Evolutionary conservation across 225 moss, liverwort and hornwort genomes (phyloP).

Genomic region (Rhytidiadelphus loreus): DNA sequence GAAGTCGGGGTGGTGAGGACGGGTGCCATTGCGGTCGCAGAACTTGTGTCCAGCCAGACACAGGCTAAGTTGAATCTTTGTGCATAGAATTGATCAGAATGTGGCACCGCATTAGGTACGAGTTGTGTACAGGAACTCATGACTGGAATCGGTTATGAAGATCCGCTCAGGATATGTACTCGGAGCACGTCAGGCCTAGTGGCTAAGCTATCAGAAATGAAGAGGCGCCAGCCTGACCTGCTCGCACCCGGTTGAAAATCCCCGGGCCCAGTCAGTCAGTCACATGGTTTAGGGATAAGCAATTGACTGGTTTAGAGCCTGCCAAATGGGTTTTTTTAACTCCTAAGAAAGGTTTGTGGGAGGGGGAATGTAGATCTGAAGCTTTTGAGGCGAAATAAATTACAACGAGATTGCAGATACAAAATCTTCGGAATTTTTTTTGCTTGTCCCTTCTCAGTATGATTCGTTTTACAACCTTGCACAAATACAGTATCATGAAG

Average conservation of each 20-base stretch:
- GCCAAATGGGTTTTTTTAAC: not conserved
- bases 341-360: not conserved
- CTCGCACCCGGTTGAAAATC: not conserved
- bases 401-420: not conserved
- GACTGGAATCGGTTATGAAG: not conserved
- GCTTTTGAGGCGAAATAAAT: not conserved
- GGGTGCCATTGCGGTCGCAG: not conserved
- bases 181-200: not conserved
- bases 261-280: not conserved
- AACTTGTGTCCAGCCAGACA: not conserved
- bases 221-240: not conserved
- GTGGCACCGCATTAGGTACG: not conserved
- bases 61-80: not conserved
- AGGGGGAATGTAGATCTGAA: not conserved
- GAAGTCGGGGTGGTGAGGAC: not conserved
- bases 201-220: not conserved
- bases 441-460: not conserved
- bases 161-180: not conserved
- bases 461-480: not conserved
- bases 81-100: not conserved
- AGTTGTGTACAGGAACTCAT: not conserved
- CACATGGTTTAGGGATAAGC: not conserved
- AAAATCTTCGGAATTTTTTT: not conserved
- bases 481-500: not conserved
- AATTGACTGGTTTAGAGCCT: not conserved